A percentile compares a stretch with the other conserved stretches of the same genome.
These are phyloP conservation scores for Prunus mume DNA, from an alignment of 306 rosid genomes.

Conservation along the genomic window DNA sequence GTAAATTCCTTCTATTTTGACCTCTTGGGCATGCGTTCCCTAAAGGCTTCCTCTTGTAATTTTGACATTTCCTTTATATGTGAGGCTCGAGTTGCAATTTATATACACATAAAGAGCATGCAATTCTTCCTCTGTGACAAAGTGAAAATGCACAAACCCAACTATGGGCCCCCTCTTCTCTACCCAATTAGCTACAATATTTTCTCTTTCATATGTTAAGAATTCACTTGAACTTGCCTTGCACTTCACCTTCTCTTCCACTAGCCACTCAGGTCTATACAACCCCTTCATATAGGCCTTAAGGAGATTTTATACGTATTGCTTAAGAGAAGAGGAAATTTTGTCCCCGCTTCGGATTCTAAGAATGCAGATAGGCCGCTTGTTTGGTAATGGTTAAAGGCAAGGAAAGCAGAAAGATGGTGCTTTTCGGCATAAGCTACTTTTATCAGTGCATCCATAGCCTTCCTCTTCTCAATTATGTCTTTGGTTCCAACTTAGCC, in stretches of 20 bases:
- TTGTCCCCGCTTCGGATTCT: constrained; percentile 64
- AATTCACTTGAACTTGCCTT: constrained; percentile 42
- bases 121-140: constrained; percentile 63
- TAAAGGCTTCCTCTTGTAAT: too few relatives aligned
- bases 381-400: constrained; percentile 32
- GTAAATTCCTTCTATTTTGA: too few relatives aligned
- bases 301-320: constrained; percentile 64
- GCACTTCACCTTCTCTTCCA: constrained; percentile 78
- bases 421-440: constrained; percentile 46
- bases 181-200: constrained; percentile 24
- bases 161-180: constrained; percentile 45
- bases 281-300: constrained; percentile 85
- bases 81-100: constrained; percentile 65
- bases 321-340: constrained; percentile 54
- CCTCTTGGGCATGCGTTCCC: too few relatives aligned
- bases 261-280: constrained; percentile 69
- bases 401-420: constrained; percentile 51
- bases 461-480: constrained; percentile 68
- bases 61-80: constrained; percentile 55
- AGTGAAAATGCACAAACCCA: constrained; percentile 78
- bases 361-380: constrained; percentile 51
- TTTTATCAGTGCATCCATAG: constrained; percentile 47
- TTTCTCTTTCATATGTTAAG: constrained; percentile 25
- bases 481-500: constrained; percentile 33
- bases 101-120: constrained; percentile 84